Evolutionary conservation across 1,139 yeast genomes (phyloP).

Genomic region (Saccharomyces hybrid): DNA sequence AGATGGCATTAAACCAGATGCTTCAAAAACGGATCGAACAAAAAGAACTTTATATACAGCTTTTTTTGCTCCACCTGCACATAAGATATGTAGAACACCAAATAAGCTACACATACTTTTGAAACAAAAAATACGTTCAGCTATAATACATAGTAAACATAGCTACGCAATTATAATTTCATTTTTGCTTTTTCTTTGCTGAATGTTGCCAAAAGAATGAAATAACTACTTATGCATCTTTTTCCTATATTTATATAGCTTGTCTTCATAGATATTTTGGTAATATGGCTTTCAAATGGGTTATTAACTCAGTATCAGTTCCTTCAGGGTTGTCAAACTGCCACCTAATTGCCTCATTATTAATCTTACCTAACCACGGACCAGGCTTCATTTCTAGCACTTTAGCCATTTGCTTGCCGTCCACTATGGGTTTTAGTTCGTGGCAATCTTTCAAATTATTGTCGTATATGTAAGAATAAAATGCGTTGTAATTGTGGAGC

Average conservation of each 20-base stretch:
- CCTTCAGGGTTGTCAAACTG: constrained; percentile 65
- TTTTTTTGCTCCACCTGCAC: neutral
- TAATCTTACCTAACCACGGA: constrained; percentile 65
- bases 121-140: neutral
- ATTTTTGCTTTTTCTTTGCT: neutral
- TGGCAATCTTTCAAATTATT: constrained; percentile 39
- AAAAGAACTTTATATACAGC: neutral
- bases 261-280: constrained; percentile 12
- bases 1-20: neutral
- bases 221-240: neutral
- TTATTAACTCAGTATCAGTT: constrained; percentile 47
- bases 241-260: neutral
- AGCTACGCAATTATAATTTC: neutral
- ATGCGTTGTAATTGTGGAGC: constrained; percentile 33
- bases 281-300: constrained; percentile 34
- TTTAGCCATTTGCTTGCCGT: constrained; percentile 59
- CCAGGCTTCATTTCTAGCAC: constrained; percentile 64
- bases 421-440: constrained; percentile 46
- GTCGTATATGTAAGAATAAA: constrained; percentile 29
- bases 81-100: neutral
- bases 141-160: neutral
- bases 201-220: neutral
- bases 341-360: constrained; percentile 56
- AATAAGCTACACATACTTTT: neutral
- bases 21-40: neutral